Evolutionary conservation across 257 asterid species (phyloP).

Genomic region (Solanum chilense): DNA sequence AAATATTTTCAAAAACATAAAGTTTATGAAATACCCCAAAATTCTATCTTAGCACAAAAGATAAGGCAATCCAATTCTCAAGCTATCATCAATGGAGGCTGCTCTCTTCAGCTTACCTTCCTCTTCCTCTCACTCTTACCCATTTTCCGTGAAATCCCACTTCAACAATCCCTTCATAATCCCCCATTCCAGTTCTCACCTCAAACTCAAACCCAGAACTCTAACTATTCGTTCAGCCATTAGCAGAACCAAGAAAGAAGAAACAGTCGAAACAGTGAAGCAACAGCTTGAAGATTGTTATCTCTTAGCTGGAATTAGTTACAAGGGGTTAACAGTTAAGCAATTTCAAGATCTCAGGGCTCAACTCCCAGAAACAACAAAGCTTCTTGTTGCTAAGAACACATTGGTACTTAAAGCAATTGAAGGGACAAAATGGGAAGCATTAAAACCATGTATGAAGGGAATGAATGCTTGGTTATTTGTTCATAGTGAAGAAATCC

Average conservation of each 20-base stretch:
- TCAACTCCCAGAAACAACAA: slow-evolving; percentile 70
- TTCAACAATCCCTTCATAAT: slow-evolving; percentile 40
- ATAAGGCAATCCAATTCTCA: background rate
- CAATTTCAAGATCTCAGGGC: slow-evolving; percentile 67
- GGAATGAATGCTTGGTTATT: slow-evolving; percentile 97
- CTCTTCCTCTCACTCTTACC: slow-evolving; percentile 7
- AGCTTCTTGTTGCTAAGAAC: slow-evolving; percentile 78
- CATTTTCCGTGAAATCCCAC: slow-evolving; percentile 56
- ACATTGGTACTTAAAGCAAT: slow-evolving; percentile 80
- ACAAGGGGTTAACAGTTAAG: slow-evolving; percentile 76
- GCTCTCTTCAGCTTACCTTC: slow-evolving; percentile 35
- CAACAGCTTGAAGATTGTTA: slow-evolving; percentile 58
- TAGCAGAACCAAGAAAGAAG: slow-evolving; percentile 84
- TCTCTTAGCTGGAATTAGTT: slow-evolving; percentile 77
- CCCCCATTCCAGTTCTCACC: slow-evolving; percentile 8
- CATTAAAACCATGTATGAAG: slow-evolving; percentile 77
- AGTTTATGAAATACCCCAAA: background rate
- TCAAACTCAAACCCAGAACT: slow-evolving; percentile 9
- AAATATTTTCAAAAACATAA: background rate
- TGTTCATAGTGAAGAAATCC: slow-evolving; percentile 82
- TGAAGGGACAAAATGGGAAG: slow-evolving; percentile 80
- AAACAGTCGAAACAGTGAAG: slow-evolving; percentile 67
- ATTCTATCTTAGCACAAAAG: background rate
- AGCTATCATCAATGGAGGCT: slow-evolving; percentile 46
- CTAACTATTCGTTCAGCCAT: slow-evolving; percentile 60